Evolutionary conservation across 305 asterid species (phyloP), one percentile per base, ranked within the genome.

Genomic region (Fraxinus latifolia): DNA sequence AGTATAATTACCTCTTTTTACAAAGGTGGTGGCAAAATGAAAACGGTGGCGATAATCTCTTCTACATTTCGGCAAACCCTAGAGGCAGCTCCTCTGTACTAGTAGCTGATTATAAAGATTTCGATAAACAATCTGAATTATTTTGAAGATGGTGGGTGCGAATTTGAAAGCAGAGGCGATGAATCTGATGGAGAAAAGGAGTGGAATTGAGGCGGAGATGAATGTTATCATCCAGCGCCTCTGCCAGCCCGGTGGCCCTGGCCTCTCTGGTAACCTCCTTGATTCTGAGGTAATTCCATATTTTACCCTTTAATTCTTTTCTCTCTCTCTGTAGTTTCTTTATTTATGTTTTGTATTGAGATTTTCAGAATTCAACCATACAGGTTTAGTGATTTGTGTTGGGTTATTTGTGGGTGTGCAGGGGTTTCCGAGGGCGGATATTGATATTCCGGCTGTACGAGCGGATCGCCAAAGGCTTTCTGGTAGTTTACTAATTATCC

Each of bases 401-500:
- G 42, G 23, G 37, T 65, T 14, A 34, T 83, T 84, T 83, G 75
- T 77, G 78, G 74, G 15, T 85, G 68, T 88, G 84, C 93, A 96
- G 99, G 98, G 99, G 14, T 94, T 96, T 85, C 99, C 98, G 19
- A 91, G 98, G 90, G 60, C 91, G 1, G 98, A 94, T 83, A 90
- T 96, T 78, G 99, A 94, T 85, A 87, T 96, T 79, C 92, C 89
- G 1, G 55, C 87, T 9, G 97, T 94, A 50, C 85, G 99, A 83
- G 92, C 94, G n/a, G 91, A 92, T 32, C 92, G 98, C 42, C 92
- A 68, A 67, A 89, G 90, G 86, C 97, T 95, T 85, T 84, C 96
- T 79, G 97, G 99, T 94, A 89, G 37, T 74, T 77, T 9, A 70
- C 4, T 55, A 65, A 65, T 23, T 65, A 25, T 65, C 32, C 73